Conservation (phyloP, 208 protist species). For the Wallacemonas sp. region DNA sequence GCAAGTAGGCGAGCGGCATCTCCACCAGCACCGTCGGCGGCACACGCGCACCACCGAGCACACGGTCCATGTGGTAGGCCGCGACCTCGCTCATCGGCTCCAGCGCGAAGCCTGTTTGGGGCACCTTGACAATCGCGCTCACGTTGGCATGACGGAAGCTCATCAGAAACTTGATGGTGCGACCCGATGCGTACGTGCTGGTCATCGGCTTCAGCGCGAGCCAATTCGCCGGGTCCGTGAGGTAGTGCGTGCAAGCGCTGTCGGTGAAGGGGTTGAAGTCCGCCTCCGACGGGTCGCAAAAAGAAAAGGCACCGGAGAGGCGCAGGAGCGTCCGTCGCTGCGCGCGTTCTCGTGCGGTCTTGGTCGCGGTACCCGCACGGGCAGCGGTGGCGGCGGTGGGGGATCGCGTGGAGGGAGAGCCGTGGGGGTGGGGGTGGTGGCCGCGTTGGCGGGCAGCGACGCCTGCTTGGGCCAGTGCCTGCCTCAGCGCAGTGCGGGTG, state of each 20-base stretch:
- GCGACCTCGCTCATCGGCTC: constrained; percentile 39
- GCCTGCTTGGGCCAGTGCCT: not conserved
- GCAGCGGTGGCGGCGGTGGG: no score
- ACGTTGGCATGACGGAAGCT: constrained; percentile 34
- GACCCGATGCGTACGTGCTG: constrained; percentile 23
- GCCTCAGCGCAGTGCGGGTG: not conserved
- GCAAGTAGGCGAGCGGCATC: constrained; percentile 41
- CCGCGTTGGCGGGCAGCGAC: not conserved
- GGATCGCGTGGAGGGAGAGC: not conserved
- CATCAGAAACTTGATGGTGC: constrained; percentile 49
- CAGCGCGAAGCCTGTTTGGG: constrained; percentile 33
- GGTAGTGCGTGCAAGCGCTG: constrained; percentile 33
- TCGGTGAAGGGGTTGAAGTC: constrained; percentile 35
- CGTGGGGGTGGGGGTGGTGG: not conserved
- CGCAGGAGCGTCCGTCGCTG: not conserved
- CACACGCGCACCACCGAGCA: constrained; percentile 36
- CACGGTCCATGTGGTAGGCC: constrained; percentile 43
- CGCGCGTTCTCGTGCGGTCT: not conserved
- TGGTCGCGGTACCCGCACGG: no score
- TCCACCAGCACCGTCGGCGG: constrained; percentile 41
- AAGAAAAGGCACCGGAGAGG: not conserved
- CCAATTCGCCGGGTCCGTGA: constrained; percentile 39
- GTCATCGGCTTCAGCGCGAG: constrained; percentile 41
- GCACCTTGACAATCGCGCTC: constrained; percentile 48
- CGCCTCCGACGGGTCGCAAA: constrained; percentile 37